phyloP scores from a whole-genome alignment of 345 rosid species.

The Citrus sinensis region DNA sequence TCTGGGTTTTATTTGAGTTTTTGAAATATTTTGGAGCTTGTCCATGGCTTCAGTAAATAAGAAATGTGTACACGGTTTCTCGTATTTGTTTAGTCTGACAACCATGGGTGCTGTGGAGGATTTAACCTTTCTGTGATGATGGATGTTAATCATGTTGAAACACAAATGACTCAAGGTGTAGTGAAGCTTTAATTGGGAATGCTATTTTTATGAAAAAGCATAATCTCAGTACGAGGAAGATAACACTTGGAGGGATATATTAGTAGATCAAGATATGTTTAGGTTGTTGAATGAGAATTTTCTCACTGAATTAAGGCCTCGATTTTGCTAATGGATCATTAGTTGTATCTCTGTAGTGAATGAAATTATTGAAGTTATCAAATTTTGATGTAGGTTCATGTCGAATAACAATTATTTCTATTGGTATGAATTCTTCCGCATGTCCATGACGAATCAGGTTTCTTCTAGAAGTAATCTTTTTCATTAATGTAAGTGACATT shows the following conservation, averaged over 20 bases:
- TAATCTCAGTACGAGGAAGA: background rate
- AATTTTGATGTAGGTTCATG: background rate
- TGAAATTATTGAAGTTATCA: background rate
- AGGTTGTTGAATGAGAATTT: background rate
- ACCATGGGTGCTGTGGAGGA: background rate
- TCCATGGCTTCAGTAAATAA: background rate
- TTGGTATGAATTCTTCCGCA: background rate
- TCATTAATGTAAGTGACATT: background rate
- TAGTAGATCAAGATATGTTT: background rate
- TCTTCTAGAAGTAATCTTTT: too few species aligned
- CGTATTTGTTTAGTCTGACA: background rate
- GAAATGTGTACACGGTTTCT: background rate
- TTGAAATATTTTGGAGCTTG: background rate
- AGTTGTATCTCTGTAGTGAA: background rate
- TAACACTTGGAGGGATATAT: background rate
- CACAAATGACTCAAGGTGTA: background rate
- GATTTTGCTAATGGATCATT: background rate
- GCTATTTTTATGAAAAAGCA: background rate
- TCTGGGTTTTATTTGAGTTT: background rate
- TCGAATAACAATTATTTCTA: background rate
- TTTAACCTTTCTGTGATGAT: background rate
- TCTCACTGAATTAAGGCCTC: background rate
- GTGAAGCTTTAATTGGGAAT: background rate
- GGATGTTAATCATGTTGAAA: background rate
- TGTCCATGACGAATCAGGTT: background rate